Evolutionary conservation across 345 rosid genomes (phyloP).

Genomic region (Sisymbrium altissimum): DNA sequence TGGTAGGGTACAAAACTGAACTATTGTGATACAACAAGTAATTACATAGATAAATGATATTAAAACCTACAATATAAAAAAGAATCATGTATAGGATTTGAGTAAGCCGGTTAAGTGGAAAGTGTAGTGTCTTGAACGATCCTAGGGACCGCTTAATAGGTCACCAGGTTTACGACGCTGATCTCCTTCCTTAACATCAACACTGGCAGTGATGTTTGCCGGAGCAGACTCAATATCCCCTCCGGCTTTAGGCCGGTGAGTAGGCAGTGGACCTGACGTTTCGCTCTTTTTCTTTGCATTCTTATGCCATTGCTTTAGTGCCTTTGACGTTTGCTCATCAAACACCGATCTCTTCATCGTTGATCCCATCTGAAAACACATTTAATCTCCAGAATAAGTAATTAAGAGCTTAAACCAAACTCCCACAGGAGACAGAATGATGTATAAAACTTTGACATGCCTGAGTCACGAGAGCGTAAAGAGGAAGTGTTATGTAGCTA

Average conservation of each 20-base stretch:
- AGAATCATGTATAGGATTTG: not conserved
- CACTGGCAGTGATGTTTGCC: slow-evolving; percentile 50
- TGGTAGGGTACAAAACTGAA: slow-evolving; percentile 4
- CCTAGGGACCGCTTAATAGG: slow-evolving; percentile 26
- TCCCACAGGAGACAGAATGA: not conserved
- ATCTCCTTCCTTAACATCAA: slow-evolving; percentile 39
- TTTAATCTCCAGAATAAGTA: not conserved
- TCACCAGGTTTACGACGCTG: slow-evolving; percentile 24
- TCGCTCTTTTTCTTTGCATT: slow-evolving; percentile 60
- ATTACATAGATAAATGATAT: slow-evolving; percentile 2
- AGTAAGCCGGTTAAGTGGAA: slow-evolving; percentile 6
- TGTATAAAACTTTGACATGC: slow-evolving; percentile 34
- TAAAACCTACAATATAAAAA: slow-evolving; percentile 14
- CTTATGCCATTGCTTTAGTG: slow-evolving; percentile 77
- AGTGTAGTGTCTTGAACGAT: not conserved
- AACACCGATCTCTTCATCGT: slow-evolving; percentile 92
- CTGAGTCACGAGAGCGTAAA: slow-evolving; percentile 98
- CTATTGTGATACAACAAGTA: slow-evolving; percentile 26
- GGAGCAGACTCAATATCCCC: slow-evolving; percentile 38
- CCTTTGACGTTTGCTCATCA: slow-evolving; percentile 85
- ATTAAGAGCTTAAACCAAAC: not conserved
- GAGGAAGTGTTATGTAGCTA: slow-evolving; percentile 92
- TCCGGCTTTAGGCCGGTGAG: slow-evolving; percentile 4
- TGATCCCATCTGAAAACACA: slow-evolving; percentile 76
- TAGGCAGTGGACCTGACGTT: slow-evolving; percentile 12